phyloP scores from a whole-genome alignment of 23 red algal species.

The Cyanidiococcus yangmingshanensis region DNA sequence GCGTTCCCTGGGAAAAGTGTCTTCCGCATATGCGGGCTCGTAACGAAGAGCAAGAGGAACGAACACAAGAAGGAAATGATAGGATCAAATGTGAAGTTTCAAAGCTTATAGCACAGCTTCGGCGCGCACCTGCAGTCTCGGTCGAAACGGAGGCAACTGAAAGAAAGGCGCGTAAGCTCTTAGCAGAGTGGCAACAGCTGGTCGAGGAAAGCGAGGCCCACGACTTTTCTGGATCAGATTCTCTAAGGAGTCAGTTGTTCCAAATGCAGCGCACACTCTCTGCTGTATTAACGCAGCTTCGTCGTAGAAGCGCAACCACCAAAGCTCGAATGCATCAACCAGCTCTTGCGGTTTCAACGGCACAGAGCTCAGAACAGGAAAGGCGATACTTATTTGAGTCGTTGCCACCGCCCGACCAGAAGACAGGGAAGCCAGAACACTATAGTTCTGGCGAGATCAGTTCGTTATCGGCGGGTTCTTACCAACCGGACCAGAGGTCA shows the following conservation, averaged over 20 bases:
- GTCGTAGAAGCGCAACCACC: neutral
- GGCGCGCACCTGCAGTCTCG: neutral
- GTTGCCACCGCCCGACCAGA: neutral
- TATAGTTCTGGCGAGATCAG: neutral
- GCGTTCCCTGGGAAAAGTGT: too few relatives aligned
- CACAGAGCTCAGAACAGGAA: neutral
- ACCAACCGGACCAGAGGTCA: neutral
- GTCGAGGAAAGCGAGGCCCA: conserved; percentile 5
- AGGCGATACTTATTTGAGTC: neutral
- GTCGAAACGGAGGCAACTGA: neutral
- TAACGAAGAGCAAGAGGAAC: too few relatives aligned
- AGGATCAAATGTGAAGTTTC: neutral
- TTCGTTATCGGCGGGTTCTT: neutral
- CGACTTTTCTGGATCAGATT: neutral
- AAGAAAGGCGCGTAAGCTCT: neutral
- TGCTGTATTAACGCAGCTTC: neutral
- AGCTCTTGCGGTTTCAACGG: neutral
- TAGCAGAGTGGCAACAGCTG: neutral
- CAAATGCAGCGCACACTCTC: neutral
- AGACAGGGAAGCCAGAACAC: neutral
- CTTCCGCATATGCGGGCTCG: too few relatives aligned
- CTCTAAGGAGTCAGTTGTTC: neutral
- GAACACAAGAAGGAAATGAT: neutral
- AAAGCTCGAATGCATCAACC: neutral
- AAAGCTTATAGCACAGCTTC: neutral